Conservation (phyloP, 2,329 filamentous ascomycete species). For the Monilinia fructicola region DNA sequence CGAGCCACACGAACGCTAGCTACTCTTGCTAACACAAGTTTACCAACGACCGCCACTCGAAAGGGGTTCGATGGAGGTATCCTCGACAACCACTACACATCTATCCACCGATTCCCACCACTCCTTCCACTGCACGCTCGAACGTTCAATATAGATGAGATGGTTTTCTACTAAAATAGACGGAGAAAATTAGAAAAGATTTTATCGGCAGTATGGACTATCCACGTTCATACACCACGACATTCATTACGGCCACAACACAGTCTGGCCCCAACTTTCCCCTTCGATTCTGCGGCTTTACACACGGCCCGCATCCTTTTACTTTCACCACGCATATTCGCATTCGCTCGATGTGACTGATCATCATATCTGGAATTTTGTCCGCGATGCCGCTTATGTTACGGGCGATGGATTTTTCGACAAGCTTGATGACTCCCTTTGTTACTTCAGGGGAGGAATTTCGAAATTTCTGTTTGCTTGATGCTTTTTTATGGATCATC, state of each 20-base stretch:
- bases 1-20: not conserved
- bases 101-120: not conserved
- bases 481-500: not conserved
- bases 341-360: constrained; percentile 5
- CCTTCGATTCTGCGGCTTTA: not conserved
- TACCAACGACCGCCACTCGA: not conserved
- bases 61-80: constrained; percentile 2
- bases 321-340: not conserved
- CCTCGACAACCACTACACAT: not conserved
- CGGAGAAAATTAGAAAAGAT: constrained; percentile 1
- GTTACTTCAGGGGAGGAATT: not conserved
- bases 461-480: not conserved
- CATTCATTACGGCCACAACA: constrained; percentile 10
- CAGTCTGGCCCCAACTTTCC: not conserved
- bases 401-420: not conserved
- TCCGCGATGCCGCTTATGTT: not conserved
- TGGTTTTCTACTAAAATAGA: constrained; percentile 4
- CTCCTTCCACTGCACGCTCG: not conserved
- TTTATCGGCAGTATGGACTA: not conserved
- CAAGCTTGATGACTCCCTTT: constrained; percentile 10
- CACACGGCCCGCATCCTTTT: not conserved
- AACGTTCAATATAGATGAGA: constrained; percentile 6
- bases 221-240: constrained; percentile 1
- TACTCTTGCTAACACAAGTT: constrained; percentile 7
- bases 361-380: constrained; percentile 1